A percentile compares a stretch with the other conserved stretches of the same genome.
Evolutionary conservation across 208 protist species (phyloP).

Genomic region (Leptomonas seymouri): DNA sequence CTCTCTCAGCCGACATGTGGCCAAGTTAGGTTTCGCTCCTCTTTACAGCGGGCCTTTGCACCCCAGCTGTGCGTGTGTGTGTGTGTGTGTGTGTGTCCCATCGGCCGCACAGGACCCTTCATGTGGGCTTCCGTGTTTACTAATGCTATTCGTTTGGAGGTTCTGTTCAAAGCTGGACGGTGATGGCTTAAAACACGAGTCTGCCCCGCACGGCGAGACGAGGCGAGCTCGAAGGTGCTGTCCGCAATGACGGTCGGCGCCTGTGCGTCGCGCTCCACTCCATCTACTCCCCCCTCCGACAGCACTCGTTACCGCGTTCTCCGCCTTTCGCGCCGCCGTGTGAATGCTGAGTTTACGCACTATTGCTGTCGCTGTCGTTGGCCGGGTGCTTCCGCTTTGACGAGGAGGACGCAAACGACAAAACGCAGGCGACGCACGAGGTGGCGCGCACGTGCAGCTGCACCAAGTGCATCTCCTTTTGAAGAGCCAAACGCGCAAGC

Average conservation of each 20-base stretch:
- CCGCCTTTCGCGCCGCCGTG: neutral
- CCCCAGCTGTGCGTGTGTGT: no score
- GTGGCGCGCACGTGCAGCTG: neutral
- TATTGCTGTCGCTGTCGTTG: conserved; percentile 2
- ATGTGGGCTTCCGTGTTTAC: no score
- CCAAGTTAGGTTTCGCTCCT: no score
- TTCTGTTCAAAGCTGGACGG: no score
- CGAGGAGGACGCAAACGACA: conserved; percentile 7
- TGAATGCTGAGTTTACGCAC: conserved; percentile 5
- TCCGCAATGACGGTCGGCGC: conserved; percentile 1
- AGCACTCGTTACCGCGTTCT: neutral
- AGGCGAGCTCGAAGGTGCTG: conserved; percentile 2
- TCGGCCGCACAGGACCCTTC: no score
- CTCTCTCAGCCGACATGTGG: no score
- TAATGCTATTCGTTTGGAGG: no score
- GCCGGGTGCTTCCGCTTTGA: neutral
- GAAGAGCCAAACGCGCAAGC: conserved; percentile 7
- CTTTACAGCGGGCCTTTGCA: no score
- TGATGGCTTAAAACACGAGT: neutral
- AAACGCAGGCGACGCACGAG: conserved; percentile 1
- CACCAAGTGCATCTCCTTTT: neutral
- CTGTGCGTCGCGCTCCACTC: conserved; percentile 10
- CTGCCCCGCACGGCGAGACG: neutral
- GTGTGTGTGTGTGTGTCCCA: no score
- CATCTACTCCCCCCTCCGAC: conserved; percentile 1